phyloP scores from a whole-genome alignment of 257 asterid species.

The Haberlea rhodopensis region DNA sequence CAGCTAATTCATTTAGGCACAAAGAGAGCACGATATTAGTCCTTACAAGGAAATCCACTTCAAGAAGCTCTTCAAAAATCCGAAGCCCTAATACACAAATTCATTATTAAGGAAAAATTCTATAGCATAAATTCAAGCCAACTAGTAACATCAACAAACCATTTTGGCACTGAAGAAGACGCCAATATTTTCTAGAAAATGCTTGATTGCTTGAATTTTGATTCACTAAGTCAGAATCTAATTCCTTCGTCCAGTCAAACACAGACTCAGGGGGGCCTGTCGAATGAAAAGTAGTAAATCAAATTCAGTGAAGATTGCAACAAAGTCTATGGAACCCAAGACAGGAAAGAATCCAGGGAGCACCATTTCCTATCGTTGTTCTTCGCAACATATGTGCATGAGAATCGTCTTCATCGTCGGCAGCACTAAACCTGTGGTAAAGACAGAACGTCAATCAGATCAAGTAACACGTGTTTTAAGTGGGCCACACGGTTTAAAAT shows the following conservation, averaged over 20 bases:
- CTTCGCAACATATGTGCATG: slow-evolving; percentile 52
- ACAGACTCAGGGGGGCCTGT: slow-evolving; percentile 91
- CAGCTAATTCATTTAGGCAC: slow-evolving; percentile 25
- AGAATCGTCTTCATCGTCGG: slow-evolving; percentile 86
- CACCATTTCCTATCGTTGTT: slow-evolving; percentile 92
- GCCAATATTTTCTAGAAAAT: slow-evolving; percentile 92
- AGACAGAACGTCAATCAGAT: slow-evolving; percentile 20
- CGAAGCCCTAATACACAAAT: slow-evolving; percentile 74
- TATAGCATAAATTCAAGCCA: slow-evolving; percentile 18
- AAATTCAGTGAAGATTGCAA: slow-evolving; percentile 23
- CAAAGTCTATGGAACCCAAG: slow-evolving; percentile 29
- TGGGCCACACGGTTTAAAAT: too few relatives aligned
- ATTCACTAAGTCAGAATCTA: slow-evolving; percentile 78
- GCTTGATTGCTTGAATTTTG: slow-evolving; percentile 79
- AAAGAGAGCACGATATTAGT: slow-evolving; percentile 6
- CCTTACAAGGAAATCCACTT: slow-evolving; percentile 92
- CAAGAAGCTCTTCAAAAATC: slow-evolving; percentile 97
- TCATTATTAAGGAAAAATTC: slow-evolving; percentile 19
- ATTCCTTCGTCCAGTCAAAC: slow-evolving; percentile 95
- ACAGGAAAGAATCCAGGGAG: slow-evolving; percentile 26
- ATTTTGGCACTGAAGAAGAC: slow-evolving; percentile 98
- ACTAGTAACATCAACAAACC: slow-evolving; percentile 45
- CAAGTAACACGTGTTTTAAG: slow-evolving; percentile 11
- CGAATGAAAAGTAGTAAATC: slow-evolving; percentile 26
- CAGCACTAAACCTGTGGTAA: slow-evolving; percentile 79